Evolutionary conservation across 768 basidiomycete genomes (phyloP).

Genomic region (Auricularia heimuer): DNA sequence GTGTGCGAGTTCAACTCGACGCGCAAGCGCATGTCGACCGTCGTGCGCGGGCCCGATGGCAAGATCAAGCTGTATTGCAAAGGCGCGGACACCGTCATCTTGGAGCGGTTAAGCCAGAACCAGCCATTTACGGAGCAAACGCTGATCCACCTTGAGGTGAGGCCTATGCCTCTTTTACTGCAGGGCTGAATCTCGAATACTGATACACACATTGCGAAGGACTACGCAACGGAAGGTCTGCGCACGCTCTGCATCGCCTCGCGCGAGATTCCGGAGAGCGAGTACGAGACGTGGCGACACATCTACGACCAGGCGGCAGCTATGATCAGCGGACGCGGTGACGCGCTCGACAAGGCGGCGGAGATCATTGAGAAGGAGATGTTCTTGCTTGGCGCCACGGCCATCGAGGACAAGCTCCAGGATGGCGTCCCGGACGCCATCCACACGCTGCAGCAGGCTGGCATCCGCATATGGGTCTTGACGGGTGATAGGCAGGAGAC

Average conservation of each 20-base stretch:
- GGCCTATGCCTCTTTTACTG: too few species aligned
- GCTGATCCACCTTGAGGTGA: constrained; percentile 79
- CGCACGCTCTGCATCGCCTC: constrained; percentile 94
- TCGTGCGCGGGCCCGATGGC: constrained; percentile 80
- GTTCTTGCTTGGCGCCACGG: constrained; percentile 88
- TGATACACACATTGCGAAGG: constrained; percentile 31
- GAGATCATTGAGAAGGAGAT: constrained; percentile 95
- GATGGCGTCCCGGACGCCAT: constrained; percentile 98
- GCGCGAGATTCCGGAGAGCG: constrained; percentile 83
- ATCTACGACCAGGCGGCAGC: constrained; percentile 89
- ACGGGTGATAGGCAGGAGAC: constrained; percentile 99
- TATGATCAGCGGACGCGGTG: constrained; percentile 92
- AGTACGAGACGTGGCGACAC: constrained; percentile 79
- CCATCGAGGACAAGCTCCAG: constrained; percentile 97
- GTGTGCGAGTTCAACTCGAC: constrained; percentile 99
- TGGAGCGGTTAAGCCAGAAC: constrained; percentile 74
- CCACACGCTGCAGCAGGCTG: constrained; percentile 94
- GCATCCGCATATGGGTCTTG: constrained; percentile 90
- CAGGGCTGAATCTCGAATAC: too few species aligned
- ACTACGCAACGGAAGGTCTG: constrained; percentile 94
- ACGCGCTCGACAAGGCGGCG: constrained; percentile 88
- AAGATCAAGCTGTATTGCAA: constrained; percentile 93
- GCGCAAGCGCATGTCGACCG: constrained; percentile 94
- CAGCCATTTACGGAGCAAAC: constrained; percentile 84
- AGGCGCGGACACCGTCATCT: constrained; percentile 95